Percentiles rank a stretch among this genome's conserved stretches.
Conservation (phyloP, 495 filamentous ascomycete species). For the Podospora australis region DNA sequence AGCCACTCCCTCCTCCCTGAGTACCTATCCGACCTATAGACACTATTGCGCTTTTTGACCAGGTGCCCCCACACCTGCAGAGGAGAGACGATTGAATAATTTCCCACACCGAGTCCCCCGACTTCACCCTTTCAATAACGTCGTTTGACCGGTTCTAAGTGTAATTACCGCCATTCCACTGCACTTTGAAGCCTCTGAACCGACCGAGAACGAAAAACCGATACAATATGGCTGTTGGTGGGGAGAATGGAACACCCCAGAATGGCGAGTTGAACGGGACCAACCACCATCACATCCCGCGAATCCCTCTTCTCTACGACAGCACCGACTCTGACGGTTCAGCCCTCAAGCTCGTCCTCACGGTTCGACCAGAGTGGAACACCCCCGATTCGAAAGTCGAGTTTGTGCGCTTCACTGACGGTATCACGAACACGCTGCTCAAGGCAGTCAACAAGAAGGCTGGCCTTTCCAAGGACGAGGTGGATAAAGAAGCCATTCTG, state of each 20-base stretch:
- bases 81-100: neutral
- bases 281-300: conserved; percentile 32
- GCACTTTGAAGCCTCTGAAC: neutral
- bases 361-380: conserved; percentile 80
- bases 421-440: conserved; percentile 92
- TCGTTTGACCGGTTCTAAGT: neutral
- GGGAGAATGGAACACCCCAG: conserved; percentile 16
- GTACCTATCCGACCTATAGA: too few relatives aligned
- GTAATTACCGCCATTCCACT: neutral
- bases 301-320: conserved; percentile 71
- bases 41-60: neutral
- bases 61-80: neutral
- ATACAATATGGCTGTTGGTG: conserved; percentile 21
- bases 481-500: conserved; percentile 83
- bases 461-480: conserved; percentile 66
- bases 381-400: conserved; percentile 68
- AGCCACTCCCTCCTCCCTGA: too few relatives aligned
- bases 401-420: conserved; percentile 89
- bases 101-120: neutral
- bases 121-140: neutral
- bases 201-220: neutral
- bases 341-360: conserved; percentile 69
- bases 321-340: conserved; percentile 67
- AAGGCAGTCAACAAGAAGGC: conserved; percentile 81
- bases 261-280: conserved; percentile 17